Evolutionary conservation across 495 filamentous ascomycete species (phyloP), one percentile per base, ranked within the genome.

Genomic region (Xylaria acuta): DNA sequence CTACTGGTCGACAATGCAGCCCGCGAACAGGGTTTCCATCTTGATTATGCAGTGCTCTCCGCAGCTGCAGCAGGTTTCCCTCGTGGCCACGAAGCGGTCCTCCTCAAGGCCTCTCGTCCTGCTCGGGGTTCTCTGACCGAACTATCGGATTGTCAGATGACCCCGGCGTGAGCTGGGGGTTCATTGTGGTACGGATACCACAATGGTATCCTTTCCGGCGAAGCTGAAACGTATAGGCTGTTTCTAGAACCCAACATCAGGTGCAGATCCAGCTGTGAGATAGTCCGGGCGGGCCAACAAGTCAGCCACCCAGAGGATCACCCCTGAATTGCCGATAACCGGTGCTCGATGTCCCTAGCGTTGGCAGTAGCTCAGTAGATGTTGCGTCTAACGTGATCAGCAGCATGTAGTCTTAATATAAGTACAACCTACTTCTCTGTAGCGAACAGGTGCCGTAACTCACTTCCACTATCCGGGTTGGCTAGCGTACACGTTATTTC

Each of bases 1-100:
- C 25, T 40, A 70, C 67, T 45, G 43, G 67, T 20, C 18, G 56
- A 64, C 25, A 53, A 62, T 49, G 69, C 69, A 32, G 38, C 43
- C 8, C 60, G 34, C 60, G n/a, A 51, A 53, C 69, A 62, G 69
- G 59, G 60, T 71, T 71, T 64, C 14, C 54, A 62, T 30, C 67
- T 70, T 43, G 54, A 60, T 60, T 54, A 36, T 62, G 67, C 54
- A 62, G 38, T 62, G 25, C 58, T 70, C 30, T 27, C 56, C 45
- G 45, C 59, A 22, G 68, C 58, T 70, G 58, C 40, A 53, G 34
- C 41, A 60, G 34, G 53, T 32, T 47, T 60, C 58, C 43, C 68
- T 62, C 67, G 67, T 49, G 68, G 69, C 60, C 47, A 40, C 25
- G 12, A 53, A 22, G 47, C 45, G 60, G 25, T 27, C 60, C 36